Evolutionary conservation across 2,329 filamentous ascomycete genomes (phyloP), one percentile per base, ranked within the genome.

Genomic region (Podosphaera leucotricha): DNA sequence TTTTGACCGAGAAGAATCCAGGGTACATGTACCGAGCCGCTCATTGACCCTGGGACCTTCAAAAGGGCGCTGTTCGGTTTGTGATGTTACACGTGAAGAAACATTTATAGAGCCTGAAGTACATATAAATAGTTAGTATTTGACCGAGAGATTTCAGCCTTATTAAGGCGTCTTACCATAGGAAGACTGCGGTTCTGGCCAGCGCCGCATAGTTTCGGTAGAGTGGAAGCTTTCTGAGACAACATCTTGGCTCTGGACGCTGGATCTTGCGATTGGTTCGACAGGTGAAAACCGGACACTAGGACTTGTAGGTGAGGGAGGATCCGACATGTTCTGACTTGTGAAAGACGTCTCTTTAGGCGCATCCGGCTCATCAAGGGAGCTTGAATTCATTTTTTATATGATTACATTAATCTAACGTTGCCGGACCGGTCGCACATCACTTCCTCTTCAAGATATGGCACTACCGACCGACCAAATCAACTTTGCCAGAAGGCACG

Each of bases 161-260:
- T n/a, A n/a, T n/a, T n/a, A n/a, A n/a, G 8, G 22, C 4, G 8
- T 8, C 22, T 24, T 61, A 66, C 46, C 61, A 77, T 73, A 73
- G 60, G 76, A 76, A 50, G 52, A 52, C 26, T 50, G 48, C 13
- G 48, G 42, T 20, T 77, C 72, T 46, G 68, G 64, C 50, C 69
- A 66, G 51, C 70, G 66, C 50, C 74, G 67, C 51, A 75, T 62
- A 15, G 72, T 75, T 46, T 76, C 73, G 19, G 67, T 67, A 18
- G 71, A 72, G 54, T 73, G 70, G 52, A 66, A 67, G 57, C 65
- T 71, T 52, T 73, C 71, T 3, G 67, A 62, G 41, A 66, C 55
- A 20, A 59, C 66, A 33, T 66, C 65, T n/a, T 44, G 55, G 46
- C 50, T 46, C 42, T 36, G 44, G 18, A n/a, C 18, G 18, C 21